Conservation (phyloP, 129 eudicot species). For the Rutidosis leptorrhynchoides region DNA sequence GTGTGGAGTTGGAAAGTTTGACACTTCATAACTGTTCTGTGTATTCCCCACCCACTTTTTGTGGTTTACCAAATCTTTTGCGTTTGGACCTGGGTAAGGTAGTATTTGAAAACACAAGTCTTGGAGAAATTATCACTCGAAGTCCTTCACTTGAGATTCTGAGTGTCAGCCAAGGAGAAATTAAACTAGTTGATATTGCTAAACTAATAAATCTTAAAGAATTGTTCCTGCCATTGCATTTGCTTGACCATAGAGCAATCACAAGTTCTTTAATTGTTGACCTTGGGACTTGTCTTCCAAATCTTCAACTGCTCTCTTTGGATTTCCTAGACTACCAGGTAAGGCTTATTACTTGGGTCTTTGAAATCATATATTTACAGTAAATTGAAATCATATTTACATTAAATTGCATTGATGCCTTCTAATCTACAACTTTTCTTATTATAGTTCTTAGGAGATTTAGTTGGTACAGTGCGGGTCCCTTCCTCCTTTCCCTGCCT, state of each 20-base stretch:
- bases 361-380: not conserved
- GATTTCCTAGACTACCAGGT: not conserved
- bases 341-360: not conserved
- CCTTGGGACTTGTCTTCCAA: constrained; percentile 10
- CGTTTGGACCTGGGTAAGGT: constrained; percentile 6
- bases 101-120: not conserved
- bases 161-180: not conserved
- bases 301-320: constrained; percentile 7
- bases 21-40: not conserved
- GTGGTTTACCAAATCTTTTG: constrained; percentile 23
- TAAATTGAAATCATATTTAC: no score
- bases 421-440: not conserved
- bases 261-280: not conserved
- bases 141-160: constrained; percentile 21
- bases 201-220: constrained; percentile 11
- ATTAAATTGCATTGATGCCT: not conserved
- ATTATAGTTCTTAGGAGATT: no score
- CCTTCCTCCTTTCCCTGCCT: not conserved
- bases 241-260: no score
- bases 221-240: constrained; percentile 12
- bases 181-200: not conserved
- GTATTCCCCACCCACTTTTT: not conserved
- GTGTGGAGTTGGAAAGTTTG: constrained; percentile 21
- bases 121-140: not conserved
- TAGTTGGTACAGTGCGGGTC: not conserved